These are phyloP conservation scores for Cyclostephanos tholiformis DNA, from an alignment of 108 stramenopile species.

Conservation along the genomic window DNA sequence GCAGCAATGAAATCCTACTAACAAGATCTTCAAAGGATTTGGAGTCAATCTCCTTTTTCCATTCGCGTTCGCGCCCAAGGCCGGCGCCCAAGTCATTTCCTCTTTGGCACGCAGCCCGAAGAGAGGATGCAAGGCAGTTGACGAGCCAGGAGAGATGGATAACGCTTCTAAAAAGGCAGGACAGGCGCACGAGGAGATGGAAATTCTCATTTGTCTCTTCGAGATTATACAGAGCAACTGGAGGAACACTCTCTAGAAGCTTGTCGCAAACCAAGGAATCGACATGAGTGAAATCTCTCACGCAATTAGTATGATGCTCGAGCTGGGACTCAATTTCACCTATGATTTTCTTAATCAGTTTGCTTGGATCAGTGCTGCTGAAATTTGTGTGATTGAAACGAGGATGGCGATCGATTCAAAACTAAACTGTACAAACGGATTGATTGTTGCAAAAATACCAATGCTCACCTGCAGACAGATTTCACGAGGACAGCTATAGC, in stretches of 20 bases:
- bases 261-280: constrained; percentile 44
- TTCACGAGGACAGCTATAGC: constrained; percentile 66
- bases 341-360: constrained; percentile 61
- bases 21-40: constrained; percentile 56
- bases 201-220: constrained; percentile 16
- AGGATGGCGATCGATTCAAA: not conserved
- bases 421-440: not conserved
- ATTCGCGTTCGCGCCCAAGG: constrained; percentile 66
- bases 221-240: constrained; percentile 57
- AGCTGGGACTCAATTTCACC: constrained; percentile 50
- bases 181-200: constrained; percentile 16
- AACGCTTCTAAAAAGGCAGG: constrained; percentile 57
- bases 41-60: constrained; percentile 72
- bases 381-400: not conserved
- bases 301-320: constrained; percentile 24
- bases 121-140: constrained; percentile 53
- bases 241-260: constrained; percentile 60
- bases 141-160: constrained; percentile 69
- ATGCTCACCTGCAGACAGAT: constrained; percentile 42
- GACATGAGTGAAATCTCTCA: constrained; percentile 19
- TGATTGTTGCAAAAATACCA: not conserved
- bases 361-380: constrained; percentile 58
- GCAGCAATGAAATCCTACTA: constrained; percentile 49
- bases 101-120: constrained; percentile 64
- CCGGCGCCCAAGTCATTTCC: constrained; percentile 55